phyloP scores from a whole-genome alignment of 768 basidiomycete species.

The Russula sp. region DNA sequence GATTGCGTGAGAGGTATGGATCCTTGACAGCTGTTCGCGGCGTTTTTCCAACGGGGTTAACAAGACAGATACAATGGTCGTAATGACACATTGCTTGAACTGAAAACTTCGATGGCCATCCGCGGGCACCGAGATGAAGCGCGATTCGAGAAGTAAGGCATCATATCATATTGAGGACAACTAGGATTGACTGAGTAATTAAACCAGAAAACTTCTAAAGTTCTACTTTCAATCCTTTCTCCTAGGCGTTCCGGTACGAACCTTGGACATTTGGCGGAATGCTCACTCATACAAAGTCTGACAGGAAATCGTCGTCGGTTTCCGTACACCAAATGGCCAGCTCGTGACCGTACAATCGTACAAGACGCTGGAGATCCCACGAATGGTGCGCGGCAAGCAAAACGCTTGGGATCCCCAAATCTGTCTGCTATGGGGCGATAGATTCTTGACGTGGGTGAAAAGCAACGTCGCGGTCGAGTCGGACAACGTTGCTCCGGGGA shows the following conservation, averaged over 20 bases:
- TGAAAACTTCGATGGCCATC: constrained; percentile 79
- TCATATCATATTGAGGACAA: background rate
- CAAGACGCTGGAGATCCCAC: constrained; percentile 73
- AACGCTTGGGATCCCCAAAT: constrained; percentile 69
- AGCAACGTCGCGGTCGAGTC: background rate
- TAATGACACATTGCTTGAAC: constrained; percentile 68
- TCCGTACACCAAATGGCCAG: constrained; percentile 70
- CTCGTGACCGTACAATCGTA: constrained; percentile 62
- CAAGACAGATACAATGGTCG: constrained; percentile 54
- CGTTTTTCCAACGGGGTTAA: background rate
- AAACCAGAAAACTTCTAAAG: constrained; percentile 76
- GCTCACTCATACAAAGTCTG: background rate
- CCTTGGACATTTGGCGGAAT: background rate
- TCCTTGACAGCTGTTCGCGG: background rate
- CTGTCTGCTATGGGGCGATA: constrained; percentile 69
- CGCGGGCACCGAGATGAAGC: constrained; percentile 54
- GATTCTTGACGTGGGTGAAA: constrained; percentile 48
- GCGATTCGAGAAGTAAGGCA: constrained; percentile 67
- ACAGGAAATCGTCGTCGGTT: constrained; percentile 82
- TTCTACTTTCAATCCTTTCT: constrained; percentile 91
- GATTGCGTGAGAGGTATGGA: constrained; percentile 74
- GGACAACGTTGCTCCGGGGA: constrained; percentile 4
- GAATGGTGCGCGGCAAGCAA: constrained; percentile 65
- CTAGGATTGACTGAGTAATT: background rate
- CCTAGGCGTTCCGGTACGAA: constrained; percentile 72